Base-by-base conservation (phyloP, 2,329 filamentous ascomycete species). In the Lachnellula cervina region DNA sequence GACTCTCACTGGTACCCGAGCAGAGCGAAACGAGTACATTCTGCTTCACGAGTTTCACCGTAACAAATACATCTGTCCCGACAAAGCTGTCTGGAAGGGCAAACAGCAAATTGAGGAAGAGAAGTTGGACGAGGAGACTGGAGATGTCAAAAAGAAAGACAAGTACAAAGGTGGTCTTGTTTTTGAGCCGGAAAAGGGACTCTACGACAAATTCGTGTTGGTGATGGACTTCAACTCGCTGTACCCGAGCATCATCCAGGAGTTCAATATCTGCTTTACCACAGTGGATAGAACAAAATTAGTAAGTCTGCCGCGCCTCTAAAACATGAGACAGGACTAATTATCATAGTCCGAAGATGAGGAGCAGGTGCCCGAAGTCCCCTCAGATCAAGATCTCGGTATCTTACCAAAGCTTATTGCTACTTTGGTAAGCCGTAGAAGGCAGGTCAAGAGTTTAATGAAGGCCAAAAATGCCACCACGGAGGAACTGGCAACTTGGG, bases 171-270 rank as follows among this genome's bases (percentile, higher is more conserved):
- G 94, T 70, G 94, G 95, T 79, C 84, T 99, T 34, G 94, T 99
- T 55, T 97, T 99, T 66, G 94, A 99, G 71, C 94, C 94, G 4
- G 92, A 97, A 71, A 97, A 93, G 72, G 94, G 95, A 17, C 81
- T 99, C 4, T 99, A 99, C 69, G 94, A 99, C 80, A 96, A 95
- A 74, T 97, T 95, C 72, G 89, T 99, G 52, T 82, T 99, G 54
- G 95, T 99, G 72, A 99, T 99, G 95, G 94, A 99, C 78, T 99
- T 99, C 79, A 99, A 99, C 80, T 97, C 92, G 66, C 79, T 99
- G 59, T 99, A 99, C 68, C 94, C 94, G 34, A 97, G 97, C 97
- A 97, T 99, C 68, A 99, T 99, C 59, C 95, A 99, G 69, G 95
- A 99, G 79, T 99, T 86, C 76, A 99, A 99, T 73, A 99, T 99